Evolutionary conservation across 345 rosid genomes (phyloP).

Genomic region (Theobroma cacao): DNA sequence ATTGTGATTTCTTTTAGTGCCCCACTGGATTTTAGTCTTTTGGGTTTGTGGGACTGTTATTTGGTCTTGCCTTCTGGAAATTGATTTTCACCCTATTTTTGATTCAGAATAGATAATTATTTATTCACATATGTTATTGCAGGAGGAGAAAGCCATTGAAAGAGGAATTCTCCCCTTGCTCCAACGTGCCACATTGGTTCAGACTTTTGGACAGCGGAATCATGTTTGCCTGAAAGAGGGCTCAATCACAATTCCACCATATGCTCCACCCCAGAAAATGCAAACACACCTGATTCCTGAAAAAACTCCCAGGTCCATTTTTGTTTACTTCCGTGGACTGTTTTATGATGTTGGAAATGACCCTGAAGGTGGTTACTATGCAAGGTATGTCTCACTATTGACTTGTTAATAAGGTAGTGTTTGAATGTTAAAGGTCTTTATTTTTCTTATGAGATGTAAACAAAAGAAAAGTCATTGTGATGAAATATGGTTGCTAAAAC

Average conservation of each 20-base stretch:
- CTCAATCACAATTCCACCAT: conserved; percentile 95
- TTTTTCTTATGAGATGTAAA: not conserved
- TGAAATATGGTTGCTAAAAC: not conserved
- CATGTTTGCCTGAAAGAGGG: conserved; percentile 96
- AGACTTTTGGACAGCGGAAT: conserved; percentile 95
- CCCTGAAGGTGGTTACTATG: conserved; percentile 99
- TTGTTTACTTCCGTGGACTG: conserved; percentile 94
- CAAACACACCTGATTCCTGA: conserved; percentile 80
- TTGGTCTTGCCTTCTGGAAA: conserved; percentile 6
- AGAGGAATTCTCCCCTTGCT: conserved; percentile 88
- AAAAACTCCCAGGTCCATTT: conserved; percentile 87
- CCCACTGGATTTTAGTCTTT: not conserved
- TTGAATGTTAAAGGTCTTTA: not conserved
- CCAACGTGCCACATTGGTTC: conserved; percentile 94
- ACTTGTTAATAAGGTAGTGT: conserved; percentile 2
- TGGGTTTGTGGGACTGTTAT: not conserved
- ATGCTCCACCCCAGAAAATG: conserved; percentile 99
- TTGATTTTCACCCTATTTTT: not conserved
- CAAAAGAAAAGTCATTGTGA: not conserved
- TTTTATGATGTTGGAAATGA: conserved; percentile 97
- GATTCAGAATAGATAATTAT: not conserved
- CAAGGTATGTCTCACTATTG: conserved; percentile 58
- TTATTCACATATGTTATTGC: conserved; percentile 14
- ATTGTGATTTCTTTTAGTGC: not conserved
- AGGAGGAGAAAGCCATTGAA: conserved; percentile 99